Evolutionary conservation across 2,329 filamentous ascomycete species (phyloP).

Genomic region (Falciphora oryzae): DNA sequence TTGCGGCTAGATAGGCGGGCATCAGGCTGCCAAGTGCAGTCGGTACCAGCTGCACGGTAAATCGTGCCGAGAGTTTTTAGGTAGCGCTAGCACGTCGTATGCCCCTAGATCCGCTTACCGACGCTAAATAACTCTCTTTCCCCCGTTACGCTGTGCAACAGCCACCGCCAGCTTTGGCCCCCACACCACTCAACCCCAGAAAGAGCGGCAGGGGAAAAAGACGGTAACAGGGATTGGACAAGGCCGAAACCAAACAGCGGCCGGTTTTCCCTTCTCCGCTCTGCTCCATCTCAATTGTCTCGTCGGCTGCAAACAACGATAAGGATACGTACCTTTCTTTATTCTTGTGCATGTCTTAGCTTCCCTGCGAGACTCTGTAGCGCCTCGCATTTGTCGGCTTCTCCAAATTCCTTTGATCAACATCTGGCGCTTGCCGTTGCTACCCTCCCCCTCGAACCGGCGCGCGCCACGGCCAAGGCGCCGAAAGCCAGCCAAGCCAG

Average conservation of each 20-base stretch:
- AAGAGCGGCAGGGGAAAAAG: neutral
- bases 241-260: neutral
- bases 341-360: neutral
- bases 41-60: too few species aligned
- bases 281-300: conserved; percentile 1
- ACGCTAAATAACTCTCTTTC: too few species aligned
- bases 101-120: too few species aligned
- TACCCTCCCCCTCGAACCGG: neutral
- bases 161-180: neutral
- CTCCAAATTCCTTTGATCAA: neutral
- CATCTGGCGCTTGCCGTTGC: too few species aligned
- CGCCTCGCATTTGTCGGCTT: neutral
- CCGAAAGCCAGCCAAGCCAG: neutral
- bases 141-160: too few species aligned
- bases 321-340: neutral
- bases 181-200: neutral
- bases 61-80: too few species aligned
- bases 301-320: neutral
- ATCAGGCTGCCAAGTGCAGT: too few species aligned
- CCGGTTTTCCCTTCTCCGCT: neutral
- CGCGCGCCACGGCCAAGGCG: neutral
- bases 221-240: neutral
- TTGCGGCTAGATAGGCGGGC: too few species aligned
- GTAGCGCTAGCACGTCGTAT: too few species aligned
- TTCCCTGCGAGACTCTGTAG: neutral